Evolutionary conservation across 2,329 filamentous ascomycete species (phyloP), one percentile per base, ranked within the genome.

Genomic region (Alternaria ethzedia): DNA sequence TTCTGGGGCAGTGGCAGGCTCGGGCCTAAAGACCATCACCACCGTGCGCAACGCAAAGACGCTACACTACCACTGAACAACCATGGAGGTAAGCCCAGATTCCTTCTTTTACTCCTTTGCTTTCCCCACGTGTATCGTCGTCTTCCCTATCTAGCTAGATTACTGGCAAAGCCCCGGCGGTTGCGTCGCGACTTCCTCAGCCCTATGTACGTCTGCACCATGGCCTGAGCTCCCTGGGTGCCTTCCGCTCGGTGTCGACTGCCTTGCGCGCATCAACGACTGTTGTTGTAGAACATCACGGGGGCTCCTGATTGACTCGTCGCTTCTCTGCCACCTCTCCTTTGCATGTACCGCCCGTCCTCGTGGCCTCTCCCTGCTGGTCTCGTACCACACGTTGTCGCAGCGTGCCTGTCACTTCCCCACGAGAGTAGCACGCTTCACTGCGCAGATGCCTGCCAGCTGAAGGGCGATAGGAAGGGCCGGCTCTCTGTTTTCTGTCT

Each of bases 281-380:
- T 52, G 49, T 21, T 74, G 72, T 77, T 79, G 78, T 80, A 79
- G 73, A 76, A 79, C 78, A 73, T 74, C 71, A 71, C 72, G 52
- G 57, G 59, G 68, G 65, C 68, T 67, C 65, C 64, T 67, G 70
- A 66, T 70, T 70, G 68, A 67, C 63, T 62, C 66, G 44, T 70
- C 63, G 46, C 64, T 52, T 66, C 61, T 61, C 61, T 56, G 63
- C 61, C 54, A 55, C 32, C 46, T 61, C 57, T 55, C 57, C 67
- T 52, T 66, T 36, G 45, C 54, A 28, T 58, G 57, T 57, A 50
- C 45, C 56, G 57, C 30, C 69, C 30, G 50, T 41, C 68, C 60
- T 61, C 64, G 67, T 63, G 60, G 55, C 64, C 51, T 59, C 68
- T 69, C 61, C 59, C 66, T 50, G 59, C 66, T 63, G 64, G 52